Evolutionary conservation across 805 yeast species (phyloP).

Genomic region (Zygoascus flipseniorum): DNA sequence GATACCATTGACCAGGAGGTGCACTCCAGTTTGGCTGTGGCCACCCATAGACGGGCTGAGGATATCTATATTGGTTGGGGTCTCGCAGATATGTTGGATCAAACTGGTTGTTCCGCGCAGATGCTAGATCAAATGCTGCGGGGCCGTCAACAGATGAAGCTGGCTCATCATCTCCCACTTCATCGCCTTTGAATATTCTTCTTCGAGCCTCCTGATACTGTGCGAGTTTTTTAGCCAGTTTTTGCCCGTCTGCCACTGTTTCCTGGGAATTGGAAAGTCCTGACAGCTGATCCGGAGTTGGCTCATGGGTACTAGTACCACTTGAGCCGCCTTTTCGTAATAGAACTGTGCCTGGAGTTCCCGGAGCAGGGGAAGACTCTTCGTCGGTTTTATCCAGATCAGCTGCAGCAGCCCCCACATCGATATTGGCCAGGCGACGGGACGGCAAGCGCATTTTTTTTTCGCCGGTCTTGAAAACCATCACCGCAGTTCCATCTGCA

Average conservation of each 20-base stretch:
- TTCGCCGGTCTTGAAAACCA: slow-evolving; percentile 31
- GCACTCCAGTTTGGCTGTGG: background rate
- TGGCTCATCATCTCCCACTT: too few relatives aligned
- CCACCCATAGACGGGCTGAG: background rate
- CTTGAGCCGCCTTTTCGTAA: background rate
- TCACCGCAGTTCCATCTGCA: slow-evolving; percentile 39
- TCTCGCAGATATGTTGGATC: background rate
- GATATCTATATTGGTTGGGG: background rate
- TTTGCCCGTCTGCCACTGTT: background rate
- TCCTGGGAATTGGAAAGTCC: background rate
- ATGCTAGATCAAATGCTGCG: too few relatives aligned
- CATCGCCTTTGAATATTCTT: slow-evolving; percentile 28
- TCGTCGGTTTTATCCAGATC: background rate
- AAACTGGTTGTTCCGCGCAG: background rate
- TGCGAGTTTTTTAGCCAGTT: slow-evolving; percentile 22
- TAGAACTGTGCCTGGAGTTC: background rate
- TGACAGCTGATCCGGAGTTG: background rate
- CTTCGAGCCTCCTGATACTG: slow-evolving; percentile 34
- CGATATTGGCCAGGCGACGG: slow-evolving; percentile 5
- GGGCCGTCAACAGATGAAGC: too few relatives aligned
- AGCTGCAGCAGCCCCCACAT: background rate
- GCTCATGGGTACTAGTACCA: background rate
- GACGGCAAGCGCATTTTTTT: slow-evolving; percentile 1
- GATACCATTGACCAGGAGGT: background rate
- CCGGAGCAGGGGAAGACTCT: background rate